Evolutionary conservation across 768 basidiomycete species (phyloP).

Genomic region (Amanita rimosa): DNA sequence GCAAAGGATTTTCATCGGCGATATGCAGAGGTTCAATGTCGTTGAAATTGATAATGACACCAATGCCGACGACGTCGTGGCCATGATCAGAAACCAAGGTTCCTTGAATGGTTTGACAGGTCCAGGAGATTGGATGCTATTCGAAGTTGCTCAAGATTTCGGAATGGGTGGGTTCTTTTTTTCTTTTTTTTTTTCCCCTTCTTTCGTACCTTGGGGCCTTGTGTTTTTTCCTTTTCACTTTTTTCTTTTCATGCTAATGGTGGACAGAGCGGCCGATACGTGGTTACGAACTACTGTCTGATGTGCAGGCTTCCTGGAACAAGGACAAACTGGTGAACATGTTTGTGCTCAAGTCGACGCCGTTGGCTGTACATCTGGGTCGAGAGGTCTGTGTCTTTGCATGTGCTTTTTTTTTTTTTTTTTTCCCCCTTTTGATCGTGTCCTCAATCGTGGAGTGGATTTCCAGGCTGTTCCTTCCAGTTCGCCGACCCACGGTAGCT

Average conservation of each 20-base stretch:
- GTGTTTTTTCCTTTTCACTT: background rate
- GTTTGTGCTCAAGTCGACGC: conserved; percentile 70
- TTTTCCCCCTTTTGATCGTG: too few relatives aligned
- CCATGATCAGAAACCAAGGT: conserved; percentile 53
- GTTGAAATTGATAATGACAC: conserved; percentile 62
- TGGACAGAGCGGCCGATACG: conserved; percentile 77
- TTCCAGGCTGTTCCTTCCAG: conserved; percentile 30
- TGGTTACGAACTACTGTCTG: conserved; percentile 72
- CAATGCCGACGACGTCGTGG: conserved; percentile 63
- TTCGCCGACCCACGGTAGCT: conserved; percentile 39
- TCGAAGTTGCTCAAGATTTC: conserved; percentile 82
- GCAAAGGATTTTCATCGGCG: conserved; percentile 69
- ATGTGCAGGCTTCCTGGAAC: conserved; percentile 83
- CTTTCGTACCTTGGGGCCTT: background rate
- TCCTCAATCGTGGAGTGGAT: background rate
- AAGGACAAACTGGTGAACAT: conserved; percentile 70
- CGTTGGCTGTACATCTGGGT: conserved; percentile 46
- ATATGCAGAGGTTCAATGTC: conserved; percentile 64
- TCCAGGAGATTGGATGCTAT: conserved; percentile 78
- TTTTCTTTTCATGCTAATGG: background rate
- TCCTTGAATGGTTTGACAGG: conserved; percentile 47
- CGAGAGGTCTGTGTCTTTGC: conserved; percentile 36
- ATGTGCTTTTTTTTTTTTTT: background rate
- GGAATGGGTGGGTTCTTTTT: conserved; percentile 64
- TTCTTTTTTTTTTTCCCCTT: too few relatives aligned